Evolutionary conservation across 768 basidiomycete genomes (phyloP).

Genomic region (Leccinum pellstonianum): DNA sequence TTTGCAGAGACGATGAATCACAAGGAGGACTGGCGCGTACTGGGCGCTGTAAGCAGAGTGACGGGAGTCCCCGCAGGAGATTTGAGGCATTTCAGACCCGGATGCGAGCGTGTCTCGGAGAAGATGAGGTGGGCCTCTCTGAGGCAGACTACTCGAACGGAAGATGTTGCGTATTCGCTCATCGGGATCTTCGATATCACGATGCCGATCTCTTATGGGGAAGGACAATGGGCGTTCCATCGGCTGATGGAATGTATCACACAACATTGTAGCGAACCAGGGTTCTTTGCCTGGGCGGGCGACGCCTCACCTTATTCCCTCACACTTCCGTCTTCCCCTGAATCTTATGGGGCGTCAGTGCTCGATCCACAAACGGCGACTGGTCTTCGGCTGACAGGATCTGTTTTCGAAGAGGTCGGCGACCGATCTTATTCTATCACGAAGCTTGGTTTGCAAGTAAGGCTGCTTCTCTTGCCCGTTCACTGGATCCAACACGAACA

Average conservation of each 20-base stretch:
- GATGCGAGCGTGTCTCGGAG: constrained; percentile 9
- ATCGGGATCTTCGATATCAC: constrained; percentile 18
- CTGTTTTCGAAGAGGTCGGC: constrained; percentile 16
- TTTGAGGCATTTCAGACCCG: constrained; percentile 12
- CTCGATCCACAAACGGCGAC: constrained; percentile 1
- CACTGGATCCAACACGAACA: constrained; percentile 5
- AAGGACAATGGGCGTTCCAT: constrained; percentile 16
- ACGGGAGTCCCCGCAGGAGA: constrained; percentile 9
- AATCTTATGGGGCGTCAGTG: constrained; percentile 5
- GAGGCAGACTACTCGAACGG: constrained; percentile 11
- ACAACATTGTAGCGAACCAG: constrained; percentile 11
- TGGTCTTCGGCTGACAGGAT: constrained; percentile 13
- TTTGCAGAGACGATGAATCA: constrained; percentile 3
- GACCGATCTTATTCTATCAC: constrained; percentile 17
- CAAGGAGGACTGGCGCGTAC: constrained; percentile 11
- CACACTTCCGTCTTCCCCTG: constrained; percentile 9
- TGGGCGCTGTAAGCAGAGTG: constrained; percentile 5
- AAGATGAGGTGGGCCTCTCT: constrained; percentile 18
- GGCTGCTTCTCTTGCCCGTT: constrained; percentile 11
- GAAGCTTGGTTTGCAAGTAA: constrained; percentile 14
- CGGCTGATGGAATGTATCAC: constrained; percentile 9
- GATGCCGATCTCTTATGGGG: constrained; percentile 17
- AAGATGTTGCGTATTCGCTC: constrained; percentile 13
- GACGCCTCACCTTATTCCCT: constrained; percentile 9
- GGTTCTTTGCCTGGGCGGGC: constrained; percentile 20